Conservation (phyloP, 1,284 basidiomycete species). For the Schizophyllum commune region DNA sequence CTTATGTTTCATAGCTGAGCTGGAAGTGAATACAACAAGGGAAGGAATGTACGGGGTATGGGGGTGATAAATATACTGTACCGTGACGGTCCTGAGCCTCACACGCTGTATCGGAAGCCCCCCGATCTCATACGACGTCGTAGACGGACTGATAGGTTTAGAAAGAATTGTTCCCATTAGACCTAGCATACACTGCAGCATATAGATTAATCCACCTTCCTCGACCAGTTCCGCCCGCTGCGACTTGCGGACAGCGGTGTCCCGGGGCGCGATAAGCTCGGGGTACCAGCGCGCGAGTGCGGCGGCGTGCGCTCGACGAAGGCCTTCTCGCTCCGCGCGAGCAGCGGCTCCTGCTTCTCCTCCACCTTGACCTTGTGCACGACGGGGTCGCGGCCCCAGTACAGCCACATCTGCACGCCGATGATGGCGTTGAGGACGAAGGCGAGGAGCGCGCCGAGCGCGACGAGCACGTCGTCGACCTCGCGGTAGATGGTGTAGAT, state of each 20-base stretch:
- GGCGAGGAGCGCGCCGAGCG: slow-evolving; percentile 75
- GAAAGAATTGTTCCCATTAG: background rate
- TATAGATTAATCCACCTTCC: slow-evolving; percentile 53
- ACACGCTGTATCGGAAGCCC: no score
- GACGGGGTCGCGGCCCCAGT: slow-evolving; percentile 58
- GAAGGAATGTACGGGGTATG: no score
- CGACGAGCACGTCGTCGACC: slow-evolving; percentile 72
- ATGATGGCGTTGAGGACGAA: slow-evolving; percentile 74
- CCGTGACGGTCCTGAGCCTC: no score
- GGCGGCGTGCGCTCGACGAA: slow-evolving; percentile 29
- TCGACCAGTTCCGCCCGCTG: slow-evolving; percentile 57
- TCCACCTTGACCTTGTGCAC: slow-evolving; percentile 23
- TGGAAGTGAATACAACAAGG: no score
- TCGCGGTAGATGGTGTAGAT: slow-evolving; percentile 87
- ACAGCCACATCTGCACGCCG: slow-evolving; percentile 75
- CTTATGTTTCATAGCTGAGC: no score
- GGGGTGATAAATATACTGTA: no score
- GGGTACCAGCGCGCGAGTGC: slow-evolving; percentile 12
- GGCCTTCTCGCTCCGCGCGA: slow-evolving; percentile 31
- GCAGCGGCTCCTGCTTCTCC: slow-evolving; percentile 16
- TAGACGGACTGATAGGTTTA: background rate
- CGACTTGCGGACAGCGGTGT: slow-evolving; percentile 26
- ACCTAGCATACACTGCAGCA: slow-evolving; percentile 1
- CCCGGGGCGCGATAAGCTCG: background rate
- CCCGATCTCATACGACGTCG: background rate